Base-by-base conservation (phyloP, 495 filamentous ascomycete species). In the Aspergillus affinis region DNA sequence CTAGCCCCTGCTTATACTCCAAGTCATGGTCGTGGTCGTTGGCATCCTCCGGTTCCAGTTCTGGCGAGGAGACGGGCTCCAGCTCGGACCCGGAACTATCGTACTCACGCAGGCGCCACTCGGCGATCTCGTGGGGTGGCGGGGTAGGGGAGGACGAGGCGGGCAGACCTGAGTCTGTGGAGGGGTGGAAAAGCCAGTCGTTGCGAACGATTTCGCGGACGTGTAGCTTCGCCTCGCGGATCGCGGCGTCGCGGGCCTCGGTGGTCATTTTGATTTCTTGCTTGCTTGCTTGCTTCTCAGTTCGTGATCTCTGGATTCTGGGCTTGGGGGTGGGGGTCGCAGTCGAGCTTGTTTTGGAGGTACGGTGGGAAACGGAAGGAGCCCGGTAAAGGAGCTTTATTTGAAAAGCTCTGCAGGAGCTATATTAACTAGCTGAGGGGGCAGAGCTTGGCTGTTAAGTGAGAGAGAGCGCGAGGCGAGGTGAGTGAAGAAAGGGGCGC, bases 11-110 rank as follows among this genome's bases (percentile, higher is more conserved):
- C 4, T 15, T 4, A 17, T 41, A 41, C 36, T 41, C 36, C 36
- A 41, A 41, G 9, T 41, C 36, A 41, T 41, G 36, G 36, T 41
- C 36, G 36, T 15, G 9, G 36, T 41, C 36, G 36, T 41, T 13
- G 36, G 9, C 9, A 41, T 41, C 36, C 13, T 41, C 36, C 36
- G 36, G 36, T 41, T 41, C 36, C 13, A 41, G 4, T 15, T 41
- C 19, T 8, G 66, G 61, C 10, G 75, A 75, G 1, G 61, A 67
- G 47, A 67, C 69, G 0, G 75, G 71, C 30, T 78, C 76, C 12
- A 76, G 70, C 51, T 80, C 78, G 19, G 78, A 79, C 54, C 68
- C 71, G 2, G 76, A 73, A 57, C 71, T 78, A 51, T 75, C 78
- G 60, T 73, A 75, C 67, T 77, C 73, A 36, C 77, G 70, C 26